phyloP scores from a whole-genome alignment of 2,329 filamentous ascomycete genomes.

The Colletotrichum ledebouriae region DNA sequence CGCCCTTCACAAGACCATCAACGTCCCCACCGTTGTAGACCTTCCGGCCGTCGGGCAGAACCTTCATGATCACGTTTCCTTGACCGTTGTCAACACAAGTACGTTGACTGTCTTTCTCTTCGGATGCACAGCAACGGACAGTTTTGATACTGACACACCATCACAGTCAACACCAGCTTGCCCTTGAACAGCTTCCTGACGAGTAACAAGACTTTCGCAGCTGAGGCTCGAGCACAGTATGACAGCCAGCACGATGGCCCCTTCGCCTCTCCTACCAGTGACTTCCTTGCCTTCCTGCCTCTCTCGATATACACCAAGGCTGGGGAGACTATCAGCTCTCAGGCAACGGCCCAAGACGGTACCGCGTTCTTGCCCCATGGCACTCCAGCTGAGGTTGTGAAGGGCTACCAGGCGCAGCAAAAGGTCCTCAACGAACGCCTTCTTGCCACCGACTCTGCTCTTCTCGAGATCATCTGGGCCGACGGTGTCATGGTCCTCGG shows the following conservation, averaged over 20 bases:
- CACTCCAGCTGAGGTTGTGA: conserved; percentile 52
- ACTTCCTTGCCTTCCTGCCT: conserved; percentile 40
- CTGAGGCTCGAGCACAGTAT: conserved; percentile 50
- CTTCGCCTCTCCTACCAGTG: conserved; percentile 48
- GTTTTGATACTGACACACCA: neutral
- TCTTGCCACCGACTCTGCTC: conserved; percentile 46
- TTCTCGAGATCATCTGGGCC: conserved; percentile 52
- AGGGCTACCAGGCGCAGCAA: conserved; percentile 55
- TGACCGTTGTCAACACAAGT: conserved; percentile 37
- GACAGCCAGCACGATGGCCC: conserved; percentile 49
- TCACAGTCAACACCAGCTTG: conserved; percentile 35
- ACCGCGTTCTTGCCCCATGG: conserved; percentile 50
- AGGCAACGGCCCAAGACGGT: conserved; percentile 51
- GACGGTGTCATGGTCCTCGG: conserved; percentile 49
- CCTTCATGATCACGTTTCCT: conserved; percentile 41
- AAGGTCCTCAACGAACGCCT: conserved; percentile 50
- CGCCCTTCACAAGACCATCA: conserved; percentile 34
- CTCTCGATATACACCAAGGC: conserved; percentile 49
- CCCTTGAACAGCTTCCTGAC: conserved; percentile 44
- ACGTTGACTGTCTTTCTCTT: neutral
- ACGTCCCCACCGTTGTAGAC: conserved; percentile 37
- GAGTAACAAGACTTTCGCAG: conserved; percentile 51
- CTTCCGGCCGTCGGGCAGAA: conserved; percentile 42
- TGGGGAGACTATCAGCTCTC: conserved; percentile 45
- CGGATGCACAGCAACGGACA: neutral